Evolutionary conservation across 2,329 filamentous ascomycete species (phyloP).

Genomic region (Colletotrichum destructivum): DNA sequence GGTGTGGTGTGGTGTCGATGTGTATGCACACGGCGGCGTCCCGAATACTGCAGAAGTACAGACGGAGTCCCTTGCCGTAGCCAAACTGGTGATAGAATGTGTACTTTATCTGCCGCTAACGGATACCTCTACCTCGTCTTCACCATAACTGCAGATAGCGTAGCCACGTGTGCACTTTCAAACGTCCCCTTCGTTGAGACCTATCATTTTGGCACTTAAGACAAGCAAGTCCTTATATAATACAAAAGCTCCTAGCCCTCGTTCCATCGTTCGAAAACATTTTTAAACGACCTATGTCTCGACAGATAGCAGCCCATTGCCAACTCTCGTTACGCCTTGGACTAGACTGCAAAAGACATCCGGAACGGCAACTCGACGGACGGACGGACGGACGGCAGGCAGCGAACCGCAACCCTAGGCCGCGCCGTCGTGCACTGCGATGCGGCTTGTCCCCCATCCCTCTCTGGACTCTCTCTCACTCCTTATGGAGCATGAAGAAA

Average conservation of each 20-base stretch:
- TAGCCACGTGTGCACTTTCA: not conserved
- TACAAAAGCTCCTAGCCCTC: not conserved
- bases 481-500: conserved; percentile 4
- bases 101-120: not conserved
- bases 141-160: not conserved
- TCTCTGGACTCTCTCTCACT: not conserved
- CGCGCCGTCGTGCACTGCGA: conserved; percentile 5
- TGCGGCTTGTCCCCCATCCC: conserved; percentile 1
- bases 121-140: not conserved
- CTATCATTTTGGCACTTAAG: not conserved
- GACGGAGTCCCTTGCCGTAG: conserved; percentile 1
- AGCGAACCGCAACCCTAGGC: not conserved
- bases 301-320: not conserved
- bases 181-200: conserved; percentile 4
- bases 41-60: not conserved
- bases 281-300: not conserved
- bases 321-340: not conserved
- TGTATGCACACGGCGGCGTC: not conserved
- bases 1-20: not conserved
- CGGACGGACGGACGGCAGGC: conserved; percentile 8
- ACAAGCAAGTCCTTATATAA: conserved; percentile 9
- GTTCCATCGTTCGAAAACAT: not conserved
- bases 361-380: not conserved
- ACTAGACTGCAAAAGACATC: conserved; percentile 10
- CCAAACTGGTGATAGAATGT: not conserved